Evolutionary conservation across 306 rosid species (phyloP), one percentile per base, ranked within the genome.

Genomic region (Fragaria nilgerrensis): DNA sequence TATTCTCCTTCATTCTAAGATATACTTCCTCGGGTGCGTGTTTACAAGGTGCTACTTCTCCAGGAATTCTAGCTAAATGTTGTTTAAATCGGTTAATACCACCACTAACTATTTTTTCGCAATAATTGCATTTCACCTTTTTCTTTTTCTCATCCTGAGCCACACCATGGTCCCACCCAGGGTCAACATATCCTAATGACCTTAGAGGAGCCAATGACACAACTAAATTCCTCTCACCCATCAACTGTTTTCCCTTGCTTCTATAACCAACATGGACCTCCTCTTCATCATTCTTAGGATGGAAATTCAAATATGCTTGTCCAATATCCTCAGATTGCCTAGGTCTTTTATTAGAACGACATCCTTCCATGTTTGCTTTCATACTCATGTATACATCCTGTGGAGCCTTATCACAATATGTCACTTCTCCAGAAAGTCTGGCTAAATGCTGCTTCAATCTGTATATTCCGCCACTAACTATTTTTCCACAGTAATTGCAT

Each of bases 121-220:
- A 95, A 68, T 95, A 95, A 81, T 83, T 95, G 86, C 98, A 95
- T 84, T 90, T 92, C 20, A 95, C 98, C 83, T 95, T 95, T 81
- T 95, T 95, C 88, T 95, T 95, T 83, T 96, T 92, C 85, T 95
- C 98, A 83, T 95, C 98, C 74, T 92, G 97, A 81, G 98, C 92
- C 82, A 93, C 78, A 77, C 98, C 96, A 82, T 95, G 98, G 75
- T 95, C 98, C 98, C 98, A 95, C 41, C 98, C 97, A n/a, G 98
- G 98, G 71, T 95, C 98, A 82, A 94, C 84, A 81, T 90, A 92
- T 70, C 97, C 97, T 81, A 94, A 83, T 53, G 97, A 90, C 61
- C 98, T 87, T 72, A 90, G 93, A 80, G 98, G 90, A 79, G 92
- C 88, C 76, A 86, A 70, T 65, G 86, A 89, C 82, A 85, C 77